Base-by-base conservation (phyloP, 2,329 filamentous ascomycete genomes). In the Cytospora leucostoma region DNA sequence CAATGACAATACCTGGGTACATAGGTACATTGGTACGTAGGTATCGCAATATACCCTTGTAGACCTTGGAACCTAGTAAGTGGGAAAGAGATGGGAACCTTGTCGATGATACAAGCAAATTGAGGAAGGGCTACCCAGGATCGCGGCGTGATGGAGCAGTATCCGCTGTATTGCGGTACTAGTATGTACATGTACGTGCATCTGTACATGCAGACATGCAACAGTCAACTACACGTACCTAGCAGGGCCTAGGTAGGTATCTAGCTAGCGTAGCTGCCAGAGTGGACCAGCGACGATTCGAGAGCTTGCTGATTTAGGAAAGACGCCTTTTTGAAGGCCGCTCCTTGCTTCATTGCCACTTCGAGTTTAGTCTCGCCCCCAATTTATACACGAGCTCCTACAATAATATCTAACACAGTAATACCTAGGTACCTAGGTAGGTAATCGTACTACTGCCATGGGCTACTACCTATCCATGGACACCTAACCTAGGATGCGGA, bases 21-120 rank as follows among this genome's bases (percentile, higher is more conserved):
- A 17, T n/a, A 12, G 3, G 56, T 37, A 59, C 32, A 17, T 15
- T 33, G 33, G 40, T 37, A 59, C 32, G 11, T 15, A 33, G 33
- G 40, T 61, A 61, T 61, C 44, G 58, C 51, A 60, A 49, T 61
- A 55, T 11, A 55, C 58, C 58, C 58, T 61, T 61, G 58, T 51
- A 61, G n/a, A n/a, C n/a, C n/a, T n/a, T n/a, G n/a, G n/a, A 49
- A 44, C 40, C 7, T 44, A 44, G n/a, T 19, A 44, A 19, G 40
- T 44, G 40, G 32, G 49, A 52, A 59, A 40, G 50, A 47, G 47
- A 47, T 52, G 32, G 32, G 54, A 55, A 61, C 58, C 58, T 61
- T 61, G 58, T 61, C 8, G 40, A 19, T 44, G 58, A 61, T 61
- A 54, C 58, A 61, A 61, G 54, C 51, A 61, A 61, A 61, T 61